Evolutionary conservation across 805 yeast species (phyloP).

Genomic region (Nakazawaea wickerhamii): DNA sequence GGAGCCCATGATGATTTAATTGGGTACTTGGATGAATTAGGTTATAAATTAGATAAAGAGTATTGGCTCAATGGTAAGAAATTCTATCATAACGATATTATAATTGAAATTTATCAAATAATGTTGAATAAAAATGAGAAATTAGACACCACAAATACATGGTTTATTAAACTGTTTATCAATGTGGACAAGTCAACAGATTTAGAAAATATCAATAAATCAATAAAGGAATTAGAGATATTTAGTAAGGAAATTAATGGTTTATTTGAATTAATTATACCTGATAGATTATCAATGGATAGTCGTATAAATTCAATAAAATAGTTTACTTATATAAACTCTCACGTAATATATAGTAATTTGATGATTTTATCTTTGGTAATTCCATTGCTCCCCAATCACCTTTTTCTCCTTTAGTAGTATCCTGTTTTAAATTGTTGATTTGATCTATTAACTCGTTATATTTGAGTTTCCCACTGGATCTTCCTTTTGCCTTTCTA

Average conservation of each 20-base stretch:
- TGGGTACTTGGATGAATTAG: slow-evolving; percentile 53
- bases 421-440: slow-evolving; percentile 18
- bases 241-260: slow-evolving; percentile 66
- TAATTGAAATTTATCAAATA: slow-evolving; percentile 52
- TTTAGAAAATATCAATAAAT: slow-evolving; percentile 61
- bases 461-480: slow-evolving; percentile 25
- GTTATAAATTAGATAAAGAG: slow-evolving; percentile 60
- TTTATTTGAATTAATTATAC: slow-evolving; percentile 61
- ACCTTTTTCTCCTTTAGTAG: slow-evolving; percentile 35
- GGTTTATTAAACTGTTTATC: slow-evolving; percentile 59
- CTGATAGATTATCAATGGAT: slow-evolving; percentile 80
- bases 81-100: slow-evolving; percentile 54
- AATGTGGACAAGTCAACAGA: slow-evolving; percentile 71
- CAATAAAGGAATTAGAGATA: slow-evolving; percentile 54
- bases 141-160: slow-evolving; percentile 50
- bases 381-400: slow-evolving; percentile 38
- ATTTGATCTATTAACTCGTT: slow-evolving; percentile 26
- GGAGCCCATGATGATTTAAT: slow-evolving; percentile 32
- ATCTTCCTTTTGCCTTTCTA: too few relatives aligned
- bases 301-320: slow-evolving; percentile 45
- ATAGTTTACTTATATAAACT: slow-evolving; percentile 32
- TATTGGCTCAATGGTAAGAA: slow-evolving; percentile 58
- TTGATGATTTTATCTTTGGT: slow-evolving; percentile 28
- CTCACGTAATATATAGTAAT: slow-evolving; percentile 39
- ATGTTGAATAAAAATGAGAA: slow-evolving; percentile 29